Evolutionary conservation across 2,329 filamentous ascomycete genomes (phyloP), one percentile per base, ranked within the genome.

Genomic region (Trichoderma atrobrunneum): DNA sequence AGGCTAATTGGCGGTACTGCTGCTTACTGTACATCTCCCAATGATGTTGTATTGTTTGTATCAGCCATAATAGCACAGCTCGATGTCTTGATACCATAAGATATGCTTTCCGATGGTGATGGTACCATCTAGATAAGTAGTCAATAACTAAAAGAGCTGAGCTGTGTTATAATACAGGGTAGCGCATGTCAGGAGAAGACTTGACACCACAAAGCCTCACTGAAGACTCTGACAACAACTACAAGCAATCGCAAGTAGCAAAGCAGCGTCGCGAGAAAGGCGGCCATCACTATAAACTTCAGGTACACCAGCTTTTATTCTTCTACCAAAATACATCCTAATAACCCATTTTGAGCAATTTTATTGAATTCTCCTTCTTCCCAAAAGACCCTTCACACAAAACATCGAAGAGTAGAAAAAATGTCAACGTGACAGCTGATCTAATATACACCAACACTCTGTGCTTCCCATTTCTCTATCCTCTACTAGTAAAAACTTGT

Each of bases 391-490:
- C 57, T 21, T 54, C n/a, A 70, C 51, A 21, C 65, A 51, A 69
- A 4, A 26, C 28, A 18, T 21, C 24, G 28, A 39, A 67, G 21
- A 16, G 11, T 30, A 39, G 14, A 56, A 14, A 56, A 30, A 51
- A 69, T 24, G 28, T 61, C 36, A 48, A 61, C 24, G 24, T 61
- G 66, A 70, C 66, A 62, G 30, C 16, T 70, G 62, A 34, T 61
- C 28, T 70, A 62, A 62, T 70, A 70, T 70, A 70, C 66, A 70
- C 66, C 57, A 62, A 70, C 57, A 34, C 39, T 70, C 26, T 59
- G 51, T 51, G 26, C 30, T 65, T 71, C 66, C 57, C 66, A 61
- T 70, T 51, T 51, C 39, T 70, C 66, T 70, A 70, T 70, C 66
- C 66, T 70, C 66, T 70, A 70, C 66, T 36, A 36, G 57, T 51